phyloP scores from a whole-genome alignment of 106 monocot genomes.

The Platanthera zijinensis region DNA sequence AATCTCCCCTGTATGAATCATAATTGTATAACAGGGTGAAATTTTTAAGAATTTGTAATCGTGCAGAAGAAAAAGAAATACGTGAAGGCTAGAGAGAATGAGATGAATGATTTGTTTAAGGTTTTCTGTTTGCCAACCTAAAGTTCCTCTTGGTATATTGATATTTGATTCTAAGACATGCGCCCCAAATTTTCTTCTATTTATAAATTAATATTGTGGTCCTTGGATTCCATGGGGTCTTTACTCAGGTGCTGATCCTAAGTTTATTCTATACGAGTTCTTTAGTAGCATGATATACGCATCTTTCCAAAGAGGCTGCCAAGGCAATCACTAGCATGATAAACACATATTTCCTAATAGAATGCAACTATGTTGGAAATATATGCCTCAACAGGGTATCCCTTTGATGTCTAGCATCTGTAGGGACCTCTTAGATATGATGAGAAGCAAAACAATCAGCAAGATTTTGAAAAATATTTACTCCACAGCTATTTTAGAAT shows the following conservation, averaged over 20 bases:
- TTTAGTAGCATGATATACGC: constrained; percentile 21
- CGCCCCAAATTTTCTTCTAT: not conserved
- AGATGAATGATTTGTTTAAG: constrained; percentile 94
- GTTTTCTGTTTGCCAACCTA: constrained; percentile 79
- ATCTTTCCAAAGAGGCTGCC: no score
- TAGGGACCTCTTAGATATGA: no score
- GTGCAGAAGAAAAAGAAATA: constrained; percentile 95
- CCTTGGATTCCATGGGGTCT: not conserved
- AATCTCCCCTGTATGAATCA: not conserved
- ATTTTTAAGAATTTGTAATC: not conserved
- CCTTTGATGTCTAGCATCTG: no score
- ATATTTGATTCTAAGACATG: not conserved
- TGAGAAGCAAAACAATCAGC: no score
- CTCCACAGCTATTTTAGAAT: no score
- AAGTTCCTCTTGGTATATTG: constrained; percentile 70
- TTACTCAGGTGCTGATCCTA: constrained; percentile 84
- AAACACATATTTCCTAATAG: no score
- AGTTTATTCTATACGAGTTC: constrained; percentile 96
- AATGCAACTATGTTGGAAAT: no score
- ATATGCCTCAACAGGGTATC: no score
- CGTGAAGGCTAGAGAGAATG: constrained; percentile 88
- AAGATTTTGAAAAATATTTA: no score
- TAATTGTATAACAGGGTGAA: not conserved
- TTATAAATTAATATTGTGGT: not conserved
- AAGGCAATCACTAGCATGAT: no score